Base-by-base conservation (phyloP, 495 filamentous ascomycete species). In the Aspergillus affinis region DNA sequence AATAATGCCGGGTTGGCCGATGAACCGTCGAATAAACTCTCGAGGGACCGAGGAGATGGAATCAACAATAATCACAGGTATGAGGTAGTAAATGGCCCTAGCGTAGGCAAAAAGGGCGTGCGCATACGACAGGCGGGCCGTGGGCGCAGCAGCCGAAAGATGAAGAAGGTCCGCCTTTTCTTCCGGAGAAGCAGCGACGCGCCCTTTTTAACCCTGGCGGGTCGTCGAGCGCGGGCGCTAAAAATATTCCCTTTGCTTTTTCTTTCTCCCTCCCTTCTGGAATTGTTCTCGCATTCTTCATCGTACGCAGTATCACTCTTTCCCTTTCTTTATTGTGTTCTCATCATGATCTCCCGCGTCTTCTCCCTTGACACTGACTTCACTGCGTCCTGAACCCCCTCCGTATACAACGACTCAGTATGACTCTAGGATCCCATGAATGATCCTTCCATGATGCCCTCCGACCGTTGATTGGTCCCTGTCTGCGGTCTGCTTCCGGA, bases 191-290 rank as follows among this genome's bases (percentile, higher is more conserved):
- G 54, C n/a, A 58, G 57, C 58, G 29, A 57, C 48, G 26, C 50
- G 61, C 48, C 64, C 65, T 69, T 69, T 68, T 70, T 66, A 62
- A 68, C 62, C 61, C 61, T 63, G 62, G 23, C 23, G 2, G 23
- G 2, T 26, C 23, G 23, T 26, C 23, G 23, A 4, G 53, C 51
- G 36, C 44, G 9, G 53, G 26, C 63, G 62, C 58, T 61, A 66
- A n/a, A n/a, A n/a, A 61, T 62, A 65, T 65, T 64, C 44, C 50
- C 15, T 56, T 63, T 52, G 51, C n/a, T 48, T 48, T 48, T 17
- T 48, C 20, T 48, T 10, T 32, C 29, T 32, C 29, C 10, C 29
- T 32, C 29, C n/a, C n/a, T n/a, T n/a, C n/a, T n/a, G n/a, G n/a
- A n/a, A n/a, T n/a, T n/a, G n/a, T n/a, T n/a, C n/a, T n/a, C n/a